Base-by-base conservation (phyloP, 768 basidiomycete genomes). In the Harrya chromipes region DNA sequence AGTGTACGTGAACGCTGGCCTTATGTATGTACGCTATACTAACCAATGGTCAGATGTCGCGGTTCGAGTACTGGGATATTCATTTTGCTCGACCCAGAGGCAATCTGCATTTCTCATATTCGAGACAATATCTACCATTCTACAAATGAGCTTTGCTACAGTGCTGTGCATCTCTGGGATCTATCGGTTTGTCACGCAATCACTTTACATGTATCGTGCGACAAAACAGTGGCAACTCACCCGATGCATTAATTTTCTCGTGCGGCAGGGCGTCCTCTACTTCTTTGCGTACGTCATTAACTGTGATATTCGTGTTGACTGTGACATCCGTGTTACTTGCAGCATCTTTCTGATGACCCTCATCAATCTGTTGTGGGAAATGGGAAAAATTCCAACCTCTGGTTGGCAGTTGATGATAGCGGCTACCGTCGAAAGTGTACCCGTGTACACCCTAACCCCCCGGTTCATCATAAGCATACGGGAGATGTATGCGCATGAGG, bases 401-500 rank as follows among this genome's bases (percentile, higher is more conserved):
- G 47, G 40, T 17, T 48, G 47, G 47, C 9, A 14, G 9, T 1
- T 23, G n/a, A 19, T 35, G 2, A 21, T 47, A 4, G 20, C 19
- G 6, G 38, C 4, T 3, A 33, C 7, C 11, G 11, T 47, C 10
- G 29, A 34, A 33, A 40, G 13, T 3, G n/a, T 36, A 10, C 34
- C 38, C 3, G 27, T 42, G 1, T 13, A 41, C 6, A 36, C 34
- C 3, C 34, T 48, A 11, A 19, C 41, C 13, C 47, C 47, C 6
- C 47, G 40, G 3, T 42, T 48, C 40, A 36, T 48, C 23, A 9
- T 48, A 26, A 6, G 19, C 12, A 35, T 48, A 23, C 47, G 47
- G 12, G 33, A 23, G 13, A 23, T 48, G 8, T 36, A 48, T 29
- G 24, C 29, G 1, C 33, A 33, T 16, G 5, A 2, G 3, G 33